Conservation (phyloP, 2,329 filamentous ascomycete genomes). For the Hypomyces rosellus region DNA sequence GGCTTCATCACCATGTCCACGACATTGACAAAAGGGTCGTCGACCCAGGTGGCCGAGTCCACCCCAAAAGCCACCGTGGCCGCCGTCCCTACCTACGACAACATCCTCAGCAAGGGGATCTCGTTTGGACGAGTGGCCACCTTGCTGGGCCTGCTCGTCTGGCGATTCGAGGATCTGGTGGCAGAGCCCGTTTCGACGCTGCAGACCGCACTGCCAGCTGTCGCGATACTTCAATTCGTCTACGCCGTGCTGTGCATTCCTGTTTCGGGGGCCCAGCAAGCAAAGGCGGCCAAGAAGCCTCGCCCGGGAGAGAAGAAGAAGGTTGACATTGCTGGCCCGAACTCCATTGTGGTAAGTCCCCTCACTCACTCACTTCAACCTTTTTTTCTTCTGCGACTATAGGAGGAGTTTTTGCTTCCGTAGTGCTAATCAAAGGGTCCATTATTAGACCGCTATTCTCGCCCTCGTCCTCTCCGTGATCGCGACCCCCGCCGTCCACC, state of each 20-base stretch:
- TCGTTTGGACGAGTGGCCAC: constrained; percentile 63
- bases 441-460: constrained; percentile 36
- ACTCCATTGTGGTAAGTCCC: constrained; percentile 39
- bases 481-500: constrained; percentile 56
- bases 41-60: constrained; percentile 23
- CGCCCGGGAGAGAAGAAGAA: constrained; percentile 52
- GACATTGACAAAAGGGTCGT: constrained; percentile 24
- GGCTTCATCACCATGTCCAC: constrained; percentile 35
- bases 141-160: constrained; percentile 56
- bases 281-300: constrained; percentile 40
- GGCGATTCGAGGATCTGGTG: constrained; percentile 62
- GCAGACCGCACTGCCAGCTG: constrained; percentile 51
- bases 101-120: constrained; percentile 40
- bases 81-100: constrained; percentile 33
- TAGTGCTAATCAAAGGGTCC: too few species aligned
- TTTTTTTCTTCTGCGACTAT: neutral
- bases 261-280: constrained; percentile 43
- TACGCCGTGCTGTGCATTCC: constrained; percentile 61
- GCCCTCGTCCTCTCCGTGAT: constrained; percentile 58
- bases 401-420: too few species aligned
- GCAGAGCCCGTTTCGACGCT: constrained; percentile 62
- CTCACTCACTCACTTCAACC: too few species aligned
- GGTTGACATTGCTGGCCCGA: constrained; percentile 36
- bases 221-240: constrained; percentile 57
- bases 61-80: constrained; percentile 25